These are phyloP conservation scores for Phytophthora niederhauseri DNA, from an alignment of 352 stramenopile genomes.

Conservation along the genomic window DNA sequence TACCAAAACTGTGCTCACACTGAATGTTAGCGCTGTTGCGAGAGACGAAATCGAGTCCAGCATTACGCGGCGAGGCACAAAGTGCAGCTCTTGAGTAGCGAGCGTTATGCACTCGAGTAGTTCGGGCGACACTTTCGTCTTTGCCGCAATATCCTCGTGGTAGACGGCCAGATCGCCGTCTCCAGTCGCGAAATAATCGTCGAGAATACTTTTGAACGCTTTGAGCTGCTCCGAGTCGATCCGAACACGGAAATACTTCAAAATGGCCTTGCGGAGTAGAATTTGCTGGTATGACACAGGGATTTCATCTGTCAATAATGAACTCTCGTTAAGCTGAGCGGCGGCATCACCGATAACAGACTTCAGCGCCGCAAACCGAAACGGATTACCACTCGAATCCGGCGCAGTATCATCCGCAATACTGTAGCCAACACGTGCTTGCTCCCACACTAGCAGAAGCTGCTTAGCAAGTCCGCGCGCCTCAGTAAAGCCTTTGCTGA, in stretches of 20 bases:
- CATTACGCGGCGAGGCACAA: constrained; percentile 34
- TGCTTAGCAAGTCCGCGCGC: constrained; percentile 21
- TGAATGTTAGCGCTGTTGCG: constrained; percentile 19
- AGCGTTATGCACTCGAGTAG: constrained; percentile 10
- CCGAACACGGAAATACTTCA: constrained; percentile 26
- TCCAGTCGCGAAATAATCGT: background rate
- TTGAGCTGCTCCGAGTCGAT: constrained; percentile 18
- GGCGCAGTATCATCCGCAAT: background rate
- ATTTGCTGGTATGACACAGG: background rate
- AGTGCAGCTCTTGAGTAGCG: constrained; percentile 18
- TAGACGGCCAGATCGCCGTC: background rate
- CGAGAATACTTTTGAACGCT: constrained; percentile 5
- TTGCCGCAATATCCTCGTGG: background rate
- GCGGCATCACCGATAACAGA: constrained; percentile 8
- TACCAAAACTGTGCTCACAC: constrained; percentile 30
- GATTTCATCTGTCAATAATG: background rate
- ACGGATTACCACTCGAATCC: background rate
- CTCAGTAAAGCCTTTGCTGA: constrained; percentile 31
- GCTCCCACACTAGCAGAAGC: constrained; percentile 31
- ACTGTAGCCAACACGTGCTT: constrained; percentile 9
- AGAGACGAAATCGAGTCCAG: constrained; percentile 23
- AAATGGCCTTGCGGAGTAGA: constrained; percentile 9
- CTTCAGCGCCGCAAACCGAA: constrained; percentile 28
- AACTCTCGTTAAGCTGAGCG: background rate
- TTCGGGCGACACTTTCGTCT: background rate